These are phyloP conservation scores for Lachnellula occidentalis DNA, from an alignment of 2,329 filamentous ascomycete species.

Conservation along the genomic window DNA sequence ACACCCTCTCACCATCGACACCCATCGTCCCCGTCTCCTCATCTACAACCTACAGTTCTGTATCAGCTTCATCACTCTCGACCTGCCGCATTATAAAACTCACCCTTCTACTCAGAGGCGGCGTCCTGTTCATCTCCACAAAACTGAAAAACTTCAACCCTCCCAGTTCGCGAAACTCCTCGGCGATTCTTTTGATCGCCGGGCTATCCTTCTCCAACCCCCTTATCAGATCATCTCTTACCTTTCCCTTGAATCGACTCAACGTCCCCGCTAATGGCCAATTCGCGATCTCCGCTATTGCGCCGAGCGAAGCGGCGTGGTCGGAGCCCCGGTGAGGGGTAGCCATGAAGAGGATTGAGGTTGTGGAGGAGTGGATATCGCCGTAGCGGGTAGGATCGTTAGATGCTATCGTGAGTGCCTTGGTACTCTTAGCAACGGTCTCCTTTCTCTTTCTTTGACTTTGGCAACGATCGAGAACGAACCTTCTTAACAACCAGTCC, in stretches of 20 bases:
- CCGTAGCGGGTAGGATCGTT: constrained; percentile 12
- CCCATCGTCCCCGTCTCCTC: constrained; percentile 1
- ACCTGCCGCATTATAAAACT: background rate
- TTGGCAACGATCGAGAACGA: background rate
- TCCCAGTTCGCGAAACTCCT: constrained; percentile 9
- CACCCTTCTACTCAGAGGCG: constrained; percentile 1
- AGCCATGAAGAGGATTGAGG: constrained; percentile 33
- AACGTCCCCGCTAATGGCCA: background rate
- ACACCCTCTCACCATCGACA: background rate
- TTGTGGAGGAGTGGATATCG: constrained; percentile 23
- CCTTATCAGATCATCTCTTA: constrained; percentile 6
- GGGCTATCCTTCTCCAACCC: constrained; percentile 2
- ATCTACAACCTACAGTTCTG: constrained; percentile 2
- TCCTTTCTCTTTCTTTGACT: background rate
- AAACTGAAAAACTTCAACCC: constrained; percentile 13
- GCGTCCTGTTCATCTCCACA: constrained; percentile 4
- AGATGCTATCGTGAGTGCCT: constrained; percentile 6
- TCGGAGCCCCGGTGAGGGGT: constrained; percentile 35
- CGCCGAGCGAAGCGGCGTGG: background rate
- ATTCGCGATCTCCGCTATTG: background rate
- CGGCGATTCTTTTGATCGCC: constrained; percentile 5
- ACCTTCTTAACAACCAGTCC: constrained; percentile 12
- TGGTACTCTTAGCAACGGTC: background rate
- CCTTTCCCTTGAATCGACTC: background rate
- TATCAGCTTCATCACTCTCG: background rate